Evolutionary conservation across 345 rosid species (phyloP), one percentile per base, ranked within the genome.

Genomic region (Camelina sativa): DNA sequence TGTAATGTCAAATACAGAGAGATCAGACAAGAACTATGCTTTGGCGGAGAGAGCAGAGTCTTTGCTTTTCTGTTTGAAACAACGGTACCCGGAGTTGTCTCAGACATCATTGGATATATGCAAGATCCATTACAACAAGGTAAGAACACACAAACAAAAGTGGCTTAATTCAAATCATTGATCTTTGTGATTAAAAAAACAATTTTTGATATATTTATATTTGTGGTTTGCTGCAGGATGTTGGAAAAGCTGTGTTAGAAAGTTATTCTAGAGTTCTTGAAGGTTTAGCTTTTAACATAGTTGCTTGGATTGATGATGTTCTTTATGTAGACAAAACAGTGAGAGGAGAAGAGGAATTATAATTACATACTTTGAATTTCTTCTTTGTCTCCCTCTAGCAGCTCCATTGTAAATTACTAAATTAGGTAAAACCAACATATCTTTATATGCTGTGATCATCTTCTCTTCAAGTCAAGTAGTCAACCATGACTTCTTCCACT

Each of bases 261-360:
- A 91, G 98, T 77, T 94, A 91, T 77, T 94, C 97, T 25, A 84
- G 98, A 76, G 95, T 91, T n/a, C 58, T 94, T 38, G 98, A 94
- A 84, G 91, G 98, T n/a, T 76, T 89, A 46, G 98, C 98, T 28
- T 94, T 88, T 85, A 94, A 91, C 85, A 79, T 86, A 37, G 92
- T 91, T 12, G 87, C 98, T 62, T 86, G 98, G 97, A 88, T 89
- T 62, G 96, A 87, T 58, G 96, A 93, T 82, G 97, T 93, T 72
- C 82, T 91, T 25, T 80, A 74, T 77, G 96, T 84, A 63, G 91
- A 90, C 77, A 84, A 69, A 74, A 72, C 88, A 9, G 67, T 78
- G 68, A 81, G 80, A 77, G 71, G 66, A 28, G 81, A 78, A 38
- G 69, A 65, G 41, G 20, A n/a, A 55, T 19, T 51, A 48, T 57